Conservation (phyloP, 1,284 basidiomycete genomes). For the Bjerkandera adusta region DNA sequence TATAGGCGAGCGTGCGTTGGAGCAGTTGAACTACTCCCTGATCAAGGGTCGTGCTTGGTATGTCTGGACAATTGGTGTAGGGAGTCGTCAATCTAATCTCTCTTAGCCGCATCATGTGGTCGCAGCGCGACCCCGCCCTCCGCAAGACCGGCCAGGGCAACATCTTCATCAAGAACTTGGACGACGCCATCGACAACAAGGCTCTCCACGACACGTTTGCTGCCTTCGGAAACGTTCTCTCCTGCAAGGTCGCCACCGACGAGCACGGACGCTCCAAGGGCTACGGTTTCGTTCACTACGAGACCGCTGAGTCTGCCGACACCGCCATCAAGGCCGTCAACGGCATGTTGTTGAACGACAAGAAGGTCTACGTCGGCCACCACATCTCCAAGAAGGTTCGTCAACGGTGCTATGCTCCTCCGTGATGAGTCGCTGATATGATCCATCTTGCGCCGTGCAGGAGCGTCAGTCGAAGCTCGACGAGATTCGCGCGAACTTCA, state of each 20-base stretch:
- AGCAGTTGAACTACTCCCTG: constrained; percentile 99
- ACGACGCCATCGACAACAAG: constrained; percentile 99
- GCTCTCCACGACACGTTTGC: constrained; percentile 99
- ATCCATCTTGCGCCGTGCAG: constrained; percentile 33
- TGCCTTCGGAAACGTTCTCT: constrained; percentile 97
- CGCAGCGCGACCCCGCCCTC: constrained; percentile 98
- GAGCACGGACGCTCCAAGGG: constrained; percentile 92
- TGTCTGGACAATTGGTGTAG: constrained; percentile 22
- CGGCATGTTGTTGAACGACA: constrained; percentile 99
- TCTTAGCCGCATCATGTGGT: constrained; percentile 98
- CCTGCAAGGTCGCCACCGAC: constrained; percentile 98
- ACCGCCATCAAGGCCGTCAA: constrained; percentile 98
- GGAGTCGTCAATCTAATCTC: constrained; percentile 16
- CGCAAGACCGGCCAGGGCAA: constrained; percentile 99
- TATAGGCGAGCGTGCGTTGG: constrained; percentile 92
- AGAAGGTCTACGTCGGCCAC: constrained; percentile 98
- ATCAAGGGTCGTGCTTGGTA: constrained; percentile 98
- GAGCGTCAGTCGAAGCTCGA: constrained; percentile 98
- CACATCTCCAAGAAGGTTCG: constrained; percentile 95
- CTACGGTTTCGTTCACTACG: constrained; percentile 99
- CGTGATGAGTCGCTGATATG: neutral
- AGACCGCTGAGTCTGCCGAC: constrained; percentile 95
- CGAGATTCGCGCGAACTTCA: constrained; percentile 95
- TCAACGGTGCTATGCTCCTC: too few relatives aligned
- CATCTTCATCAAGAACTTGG: constrained; percentile 99